A percentile compares a stretch with the other conserved stretches of the same genome.
phyloP scores from a whole-genome alignment of 306 rosid species.

The Hippophae rhamnoides region DNA sequence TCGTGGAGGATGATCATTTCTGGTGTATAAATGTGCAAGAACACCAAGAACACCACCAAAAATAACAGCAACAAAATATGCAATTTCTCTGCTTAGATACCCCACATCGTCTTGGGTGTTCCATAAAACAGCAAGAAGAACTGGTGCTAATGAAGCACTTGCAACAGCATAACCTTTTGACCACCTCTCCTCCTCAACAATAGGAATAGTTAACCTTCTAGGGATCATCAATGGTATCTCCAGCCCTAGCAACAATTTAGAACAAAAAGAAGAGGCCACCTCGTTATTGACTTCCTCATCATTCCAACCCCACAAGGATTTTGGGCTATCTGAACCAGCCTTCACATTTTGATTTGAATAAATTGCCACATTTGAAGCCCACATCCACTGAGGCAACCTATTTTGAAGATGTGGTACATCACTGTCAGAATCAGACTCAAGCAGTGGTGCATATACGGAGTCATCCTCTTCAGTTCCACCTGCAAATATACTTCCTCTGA shows the following conservation, averaged over 20 bases:
- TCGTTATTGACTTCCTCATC: slow-evolving; percentile 37
- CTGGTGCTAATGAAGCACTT: slow-evolving; percentile 64
- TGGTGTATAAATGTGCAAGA: slow-evolving; percentile 65
- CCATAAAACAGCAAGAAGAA: slow-evolving; percentile 71
- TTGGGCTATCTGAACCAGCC: slow-evolving; percentile 48
- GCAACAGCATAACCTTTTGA: slow-evolving; percentile 60
- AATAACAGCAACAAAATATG: slow-evolving; percentile 40
- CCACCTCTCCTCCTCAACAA: slow-evolving; percentile 79
- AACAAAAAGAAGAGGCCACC: slow-evolving; percentile 19
- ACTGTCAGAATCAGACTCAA: slow-evolving; percentile 42
- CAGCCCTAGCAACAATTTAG: slow-evolving; percentile 44
- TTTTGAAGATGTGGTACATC: slow-evolving; percentile 75
- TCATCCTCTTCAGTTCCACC: slow-evolving; percentile 62
- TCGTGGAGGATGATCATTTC: slow-evolving; percentile 52
- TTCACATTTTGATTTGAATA: slow-evolving; percentile 59
- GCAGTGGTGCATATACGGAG: slow-evolving; percentile 54
- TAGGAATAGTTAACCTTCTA: slow-evolving; percentile 77
- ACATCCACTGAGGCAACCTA: slow-evolving; percentile 95
- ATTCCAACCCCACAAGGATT: slow-evolving; percentile 80
- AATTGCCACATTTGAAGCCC: slow-evolving; percentile 95
- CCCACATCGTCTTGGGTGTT: slow-evolving; percentile 54
- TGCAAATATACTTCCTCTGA: slow-evolving; percentile 64
- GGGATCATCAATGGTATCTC: slow-evolving; percentile 75
- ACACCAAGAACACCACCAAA: slow-evolving; percentile 57
- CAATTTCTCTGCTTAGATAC: slow-evolving; percentile 31